Evolutionary conservation across 1,284 basidiomycete species (phyloP).

Genomic region (Golubevia pallescens): DNA sequence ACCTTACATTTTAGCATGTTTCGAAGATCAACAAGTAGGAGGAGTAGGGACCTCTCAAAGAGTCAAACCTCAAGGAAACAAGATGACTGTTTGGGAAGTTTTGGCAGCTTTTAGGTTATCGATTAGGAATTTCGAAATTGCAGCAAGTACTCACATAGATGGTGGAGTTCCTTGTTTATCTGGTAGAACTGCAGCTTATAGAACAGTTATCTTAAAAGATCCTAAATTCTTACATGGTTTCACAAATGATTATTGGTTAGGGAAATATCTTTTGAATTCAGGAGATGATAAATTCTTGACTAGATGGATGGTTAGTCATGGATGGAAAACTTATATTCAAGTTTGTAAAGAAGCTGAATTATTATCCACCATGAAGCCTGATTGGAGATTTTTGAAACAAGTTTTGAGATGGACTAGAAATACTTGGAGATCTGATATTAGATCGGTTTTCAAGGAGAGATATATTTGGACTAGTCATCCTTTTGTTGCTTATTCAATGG

Average conservation of each 20-base stretch:
- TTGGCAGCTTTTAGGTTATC: slow-evolving; percentile 87
- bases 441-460: slow-evolving; percentile 84
- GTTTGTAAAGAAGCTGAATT: slow-evolving; percentile 87
- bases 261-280: slow-evolving; percentile 88
- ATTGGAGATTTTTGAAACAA: slow-evolving; percentile 91
- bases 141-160: slow-evolving; percentile 85
- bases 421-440: slow-evolving; percentile 86
- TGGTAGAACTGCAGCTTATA: slow-evolving; percentile 86
- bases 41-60: slow-evolving; percentile 88
- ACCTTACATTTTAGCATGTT: slow-evolving; percentile 83
- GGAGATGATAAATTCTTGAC: slow-evolving; percentile 93
- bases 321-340: slow-evolving; percentile 91
- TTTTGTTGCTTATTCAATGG: slow-evolving; percentile 89
- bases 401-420: slow-evolving; percentile 89
- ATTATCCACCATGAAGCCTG: slow-evolving; percentile 90
- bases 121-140: slow-evolving; percentile 89
- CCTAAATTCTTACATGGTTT: slow-evolving; percentile 88
- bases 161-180: slow-evolving; percentile 88
- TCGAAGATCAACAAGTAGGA: slow-evolving; percentile 89
- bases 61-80: slow-evolving; percentile 77
- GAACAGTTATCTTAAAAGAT: slow-evolving; percentile 89
- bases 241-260: slow-evolving; percentile 89
- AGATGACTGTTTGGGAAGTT: slow-evolving; percentile 90
- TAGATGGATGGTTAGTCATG: slow-evolving; percentile 92
- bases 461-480: slow-evolving; percentile 86